Conservation (phyloP, 176 grass and related monocot species). For the Carex scoparia region DNA sequence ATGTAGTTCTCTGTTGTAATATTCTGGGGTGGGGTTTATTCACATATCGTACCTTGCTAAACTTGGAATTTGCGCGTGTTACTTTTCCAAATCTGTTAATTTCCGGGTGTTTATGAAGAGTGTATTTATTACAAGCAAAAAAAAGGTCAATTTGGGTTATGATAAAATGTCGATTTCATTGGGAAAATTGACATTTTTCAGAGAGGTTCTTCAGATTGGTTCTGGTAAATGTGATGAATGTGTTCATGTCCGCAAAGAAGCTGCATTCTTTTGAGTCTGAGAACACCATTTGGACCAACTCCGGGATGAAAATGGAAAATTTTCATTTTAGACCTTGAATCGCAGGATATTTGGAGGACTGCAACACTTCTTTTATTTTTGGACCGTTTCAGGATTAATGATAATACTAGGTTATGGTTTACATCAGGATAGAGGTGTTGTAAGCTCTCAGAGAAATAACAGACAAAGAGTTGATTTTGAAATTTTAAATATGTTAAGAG, state of each 20-base stretch:
- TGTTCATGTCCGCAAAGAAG: neutral
- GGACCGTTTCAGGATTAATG: neutral
- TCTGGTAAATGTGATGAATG: neutral
- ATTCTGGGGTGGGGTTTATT: neutral
- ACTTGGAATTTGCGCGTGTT: conserved; percentile 16
- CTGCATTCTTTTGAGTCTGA: neutral
- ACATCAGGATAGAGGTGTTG: neutral
- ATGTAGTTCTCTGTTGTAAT: conserved; percentile 20
- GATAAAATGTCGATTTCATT: neutral
- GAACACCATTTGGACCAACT: neutral
- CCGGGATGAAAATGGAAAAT: neutral
- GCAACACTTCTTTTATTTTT: neutral
- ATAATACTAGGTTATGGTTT: neutral
- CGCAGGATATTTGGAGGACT: neutral
- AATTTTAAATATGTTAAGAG: neutral
- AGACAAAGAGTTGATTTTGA: neutral
- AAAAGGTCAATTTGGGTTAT: neutral
- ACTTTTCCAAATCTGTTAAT: conserved; percentile 16
- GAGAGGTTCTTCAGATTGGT: neutral
- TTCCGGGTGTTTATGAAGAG: conserved; percentile 3
- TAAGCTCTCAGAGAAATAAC: neutral
- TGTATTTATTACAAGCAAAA: neutral
- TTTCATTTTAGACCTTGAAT: neutral
- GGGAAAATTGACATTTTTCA: neutral
- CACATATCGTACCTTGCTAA: conserved; percentile 15